Evolutionary conservation across 1,284 basidiomycete species (phyloP).

Genomic region (Mycosarcoma mackinlayi): DNA sequence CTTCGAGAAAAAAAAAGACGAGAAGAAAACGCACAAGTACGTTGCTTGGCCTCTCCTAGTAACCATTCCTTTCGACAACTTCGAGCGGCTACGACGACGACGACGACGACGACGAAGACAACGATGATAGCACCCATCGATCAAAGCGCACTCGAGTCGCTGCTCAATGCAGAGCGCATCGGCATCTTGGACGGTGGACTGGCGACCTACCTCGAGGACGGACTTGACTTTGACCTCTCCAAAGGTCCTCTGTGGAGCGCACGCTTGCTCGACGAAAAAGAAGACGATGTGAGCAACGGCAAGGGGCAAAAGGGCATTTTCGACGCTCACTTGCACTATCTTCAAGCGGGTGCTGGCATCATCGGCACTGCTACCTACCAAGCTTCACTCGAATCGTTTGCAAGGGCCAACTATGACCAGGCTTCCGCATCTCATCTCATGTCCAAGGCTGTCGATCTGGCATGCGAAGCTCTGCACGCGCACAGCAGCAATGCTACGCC

Average conservation of each 20-base stretch:
- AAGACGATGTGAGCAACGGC: constrained; percentile 37
- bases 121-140: constrained; percentile 24
- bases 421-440: constrained; percentile 47
- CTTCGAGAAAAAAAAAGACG: not conserved
- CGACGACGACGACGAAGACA: too few relatives aligned
- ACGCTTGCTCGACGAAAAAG: constrained; percentile 49
- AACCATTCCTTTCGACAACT: too few relatives aligned
- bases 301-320: constrained; percentile 47
- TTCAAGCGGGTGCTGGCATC: constrained; percentile 57
- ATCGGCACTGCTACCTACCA: constrained; percentile 61
- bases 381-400: constrained; percentile 53
- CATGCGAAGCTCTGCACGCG: constrained; percentile 39
- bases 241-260: constrained; percentile 58
- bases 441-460: constrained; percentile 49
- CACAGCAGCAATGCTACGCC: constrained; percentile 11
- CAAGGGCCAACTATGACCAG: constrained; percentile 35
- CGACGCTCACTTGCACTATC: constrained; percentile 55
- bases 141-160: constrained; percentile 26
- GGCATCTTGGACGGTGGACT: constrained; percentile 59
- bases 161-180: constrained; percentile 39
- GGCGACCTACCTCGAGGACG: constrained; percentile 61
- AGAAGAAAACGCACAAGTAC: constrained; percentile 6
- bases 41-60: not conserved
- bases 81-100: too few relatives aligned
- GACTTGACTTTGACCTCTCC: constrained; percentile 53